These are phyloP conservation scores for Microbotryomycetes sp. DNA, from an alignment of 1,284 basidiomycete genomes.

Conservation along the genomic window DNA sequence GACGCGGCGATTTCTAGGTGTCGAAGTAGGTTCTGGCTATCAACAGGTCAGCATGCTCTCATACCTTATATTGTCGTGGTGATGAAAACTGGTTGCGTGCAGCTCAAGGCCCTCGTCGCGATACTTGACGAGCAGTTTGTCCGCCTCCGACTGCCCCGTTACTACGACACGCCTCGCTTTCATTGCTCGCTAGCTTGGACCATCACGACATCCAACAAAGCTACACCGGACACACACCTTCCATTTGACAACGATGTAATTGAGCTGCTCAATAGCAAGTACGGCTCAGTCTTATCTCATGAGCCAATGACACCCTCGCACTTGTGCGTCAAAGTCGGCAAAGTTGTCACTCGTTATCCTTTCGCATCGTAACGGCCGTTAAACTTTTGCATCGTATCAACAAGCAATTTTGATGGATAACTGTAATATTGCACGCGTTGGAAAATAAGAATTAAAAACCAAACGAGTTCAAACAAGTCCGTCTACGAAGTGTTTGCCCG, in stretches of 20 bases:
- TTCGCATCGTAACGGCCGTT: not conserved
- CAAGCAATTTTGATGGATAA: too few species aligned
- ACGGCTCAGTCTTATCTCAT: constrained; percentile 3
- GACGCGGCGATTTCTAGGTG: constrained; percentile 62
- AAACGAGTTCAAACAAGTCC: too few species aligned
- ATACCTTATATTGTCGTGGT: not conserved
- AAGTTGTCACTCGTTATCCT: constrained; percentile 4
- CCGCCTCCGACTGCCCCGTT: constrained; percentile 58
- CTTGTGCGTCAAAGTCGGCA: constrained; percentile 23
- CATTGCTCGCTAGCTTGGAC: constrained; percentile 72
- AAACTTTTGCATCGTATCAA: too few species aligned
- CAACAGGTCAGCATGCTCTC: constrained; percentile 48
- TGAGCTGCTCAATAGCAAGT: not conserved
- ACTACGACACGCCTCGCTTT: constrained; percentile 64
- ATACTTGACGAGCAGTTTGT: constrained; percentile 52
- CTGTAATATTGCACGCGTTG: too few species aligned
- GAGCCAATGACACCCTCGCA: constrained; percentile 20
- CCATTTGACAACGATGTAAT: not conserved
- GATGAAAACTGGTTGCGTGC: not conserved
- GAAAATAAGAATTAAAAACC: too few species aligned
- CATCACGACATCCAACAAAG: not conserved
- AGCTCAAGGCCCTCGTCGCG: constrained; percentile 54
- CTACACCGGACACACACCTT: not conserved
- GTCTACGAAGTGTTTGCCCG: too few species aligned
- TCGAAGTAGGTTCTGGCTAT: constrained; percentile 71